Base-by-base conservation (phyloP, 352 stramenopile species). In the Pythium phragmitis region DNA sequence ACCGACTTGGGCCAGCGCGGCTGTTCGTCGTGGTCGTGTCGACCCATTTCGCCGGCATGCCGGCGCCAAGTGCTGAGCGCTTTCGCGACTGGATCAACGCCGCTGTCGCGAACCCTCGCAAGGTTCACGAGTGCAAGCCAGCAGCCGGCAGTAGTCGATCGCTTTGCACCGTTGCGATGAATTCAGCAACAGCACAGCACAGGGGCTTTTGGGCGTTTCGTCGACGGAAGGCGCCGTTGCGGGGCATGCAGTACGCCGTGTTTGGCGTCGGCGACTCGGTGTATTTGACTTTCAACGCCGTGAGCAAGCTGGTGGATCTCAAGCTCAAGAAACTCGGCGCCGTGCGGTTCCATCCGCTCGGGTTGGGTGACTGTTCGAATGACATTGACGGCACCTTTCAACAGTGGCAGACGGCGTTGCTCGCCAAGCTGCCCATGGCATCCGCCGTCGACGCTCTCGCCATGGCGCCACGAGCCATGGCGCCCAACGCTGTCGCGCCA, bases 241-340 rank as follows among this genome's bases (percentile, higher is more conserved):
- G 3, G 7, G 77, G 72, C 19, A 60, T 97, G 55, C 71, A 96
- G 45, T 99, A 88, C 71, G 80, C 88, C 9, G 95, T 99, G 0
- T 99, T 99, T 87, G 96, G 94, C 39, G 79, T 99, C 4, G 97
- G 96, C 9, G 98, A 98, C 73, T 94, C 74, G 8, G 79, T 97
- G 65, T 99, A 99, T 65, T 85, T 98, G 54, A 90, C 98, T 42
- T 99, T 91, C 80, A 99, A 98, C 72, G 79, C 85, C n/a, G 97
- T 97, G 80, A 91, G 87, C 12, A 97, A 97, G 60, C 89, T 93
- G 23, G 77, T 96, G 14, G 81, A 99, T 70, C 57, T 72, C 33
- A 70, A 82, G 12, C 65, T 99, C 11, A 79, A 86, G n/a, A 70
- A 85, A 41, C 69, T 96, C 9, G 94, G 96, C 19, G 96, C 65